Evolutionary conservation across 768 basidiomycete species (phyloP), one percentile per base, ranked within the genome.

Genomic region (Cubamyces lactineus): DNA sequence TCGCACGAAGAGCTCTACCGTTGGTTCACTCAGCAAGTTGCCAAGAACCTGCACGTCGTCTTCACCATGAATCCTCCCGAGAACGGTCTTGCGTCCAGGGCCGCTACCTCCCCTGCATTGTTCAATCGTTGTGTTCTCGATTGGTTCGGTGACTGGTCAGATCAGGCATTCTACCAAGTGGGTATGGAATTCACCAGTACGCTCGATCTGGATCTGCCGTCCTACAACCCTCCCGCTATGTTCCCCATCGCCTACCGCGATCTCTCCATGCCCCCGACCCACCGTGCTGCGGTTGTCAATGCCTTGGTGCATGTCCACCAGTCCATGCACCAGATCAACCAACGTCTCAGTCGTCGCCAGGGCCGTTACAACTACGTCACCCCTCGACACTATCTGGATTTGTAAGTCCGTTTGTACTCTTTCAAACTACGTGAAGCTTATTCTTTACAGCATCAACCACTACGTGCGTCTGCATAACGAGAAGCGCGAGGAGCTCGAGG

Each of bases 91-190:
- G 96, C 95, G 7, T 96, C 94, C 19, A 85, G 95, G 50, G 97
- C 95, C 12, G 97, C 96, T 2, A 98, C 97, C 0, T 99, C 97
- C 1, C 97, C 97, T 8, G 97, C 97, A 17, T 79, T 98, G 69
- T 96, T 96, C 87, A 99, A 99, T 78, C 90, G 97, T 78, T 99
- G 97, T 73, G 97, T 99, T 8, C 81, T 99, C 59, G 96, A 99
- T 75, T 99, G 97, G 97, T 98, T 98, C 69, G 97, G 97, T 26
- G 96, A 98, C 73, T 99, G 97, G 97, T 94, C 96, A 16, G 94
- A 97, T 68, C 96, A 98, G 72, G 96, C 97, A 0, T 92, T 98
- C 76, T 98, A 91, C 72, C 97, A 98, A 80, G 97, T 99, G 62
- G 97, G 92, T 45, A 86, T 91, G 82, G 97, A 98, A 75, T 96